Evolutionary conservation across 257 asterid genomes (phyloP).

Genomic region (Ilex aquifolium): DNA sequence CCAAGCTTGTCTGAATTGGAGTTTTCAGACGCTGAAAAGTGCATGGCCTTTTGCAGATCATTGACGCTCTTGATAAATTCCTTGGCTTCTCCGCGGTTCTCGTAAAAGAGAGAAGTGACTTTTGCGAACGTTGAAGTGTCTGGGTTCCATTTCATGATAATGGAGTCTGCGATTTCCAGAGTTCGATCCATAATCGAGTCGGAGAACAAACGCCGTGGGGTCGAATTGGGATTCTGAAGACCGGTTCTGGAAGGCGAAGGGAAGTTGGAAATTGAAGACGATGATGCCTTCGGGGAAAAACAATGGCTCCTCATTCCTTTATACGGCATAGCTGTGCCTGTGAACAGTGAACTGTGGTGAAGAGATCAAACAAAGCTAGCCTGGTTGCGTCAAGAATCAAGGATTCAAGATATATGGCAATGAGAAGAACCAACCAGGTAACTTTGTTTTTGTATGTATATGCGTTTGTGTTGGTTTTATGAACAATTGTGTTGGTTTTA

Average conservation of each 20-base stretch:
- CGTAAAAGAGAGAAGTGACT: constrained; percentile 73
- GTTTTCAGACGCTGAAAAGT: constrained; percentile 36
- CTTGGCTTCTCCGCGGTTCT: constrained; percentile 53
- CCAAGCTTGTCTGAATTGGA: constrained; percentile 45
- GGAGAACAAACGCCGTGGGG: constrained; percentile 48
- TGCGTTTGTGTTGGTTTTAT: no score
- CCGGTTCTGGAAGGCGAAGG: constrained; percentile 37
- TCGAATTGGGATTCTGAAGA: constrained; percentile 17
- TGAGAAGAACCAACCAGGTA: no score
- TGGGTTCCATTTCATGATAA: constrained; percentile 65
- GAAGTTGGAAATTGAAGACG: constrained; percentile 5
- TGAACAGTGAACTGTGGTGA: no score
- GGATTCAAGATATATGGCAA: no score
- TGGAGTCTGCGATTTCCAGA: constrained; percentile 47
- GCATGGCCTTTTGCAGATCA: constrained; percentile 70
- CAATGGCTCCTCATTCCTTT: constrained; percentile 59
- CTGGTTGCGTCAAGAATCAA: no score
- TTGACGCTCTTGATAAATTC: constrained; percentile 49
- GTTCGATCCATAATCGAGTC: constrained; percentile 70
- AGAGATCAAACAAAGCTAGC: no score
- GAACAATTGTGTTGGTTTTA: no score
- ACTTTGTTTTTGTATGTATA: no score
- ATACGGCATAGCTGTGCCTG: constrained; percentile 36
- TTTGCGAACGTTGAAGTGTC: constrained; percentile 42
- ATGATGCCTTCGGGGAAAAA: constrained; percentile 29